A percentile compares a stretch with the other conserved stretches of the same genome.
phyloP scores from a whole-genome alignment of 108 stramenopile species.

The Cyclotella cryptica region DNA sequence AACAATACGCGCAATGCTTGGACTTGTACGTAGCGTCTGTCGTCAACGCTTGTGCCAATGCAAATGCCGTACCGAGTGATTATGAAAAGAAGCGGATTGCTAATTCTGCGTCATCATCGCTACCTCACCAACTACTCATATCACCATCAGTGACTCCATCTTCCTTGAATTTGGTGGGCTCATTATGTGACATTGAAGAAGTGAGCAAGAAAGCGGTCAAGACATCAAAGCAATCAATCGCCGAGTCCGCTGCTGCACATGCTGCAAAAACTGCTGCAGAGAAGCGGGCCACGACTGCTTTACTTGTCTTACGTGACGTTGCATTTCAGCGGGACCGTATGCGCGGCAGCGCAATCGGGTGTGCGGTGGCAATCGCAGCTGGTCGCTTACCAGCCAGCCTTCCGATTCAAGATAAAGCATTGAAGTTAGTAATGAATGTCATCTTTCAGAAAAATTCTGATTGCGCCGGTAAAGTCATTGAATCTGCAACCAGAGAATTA shows the following conservation, averaged over 20 bases:
- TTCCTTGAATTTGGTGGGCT: constrained; percentile 64
- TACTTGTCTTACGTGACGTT: constrained; percentile 80
- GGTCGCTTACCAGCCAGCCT: constrained; percentile 75
- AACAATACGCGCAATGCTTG: constrained; percentile 67
- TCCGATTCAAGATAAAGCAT: constrained; percentile 80
- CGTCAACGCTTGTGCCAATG: constrained; percentile 63
- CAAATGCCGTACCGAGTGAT: constrained; percentile 75
- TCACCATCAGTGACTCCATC: constrained; percentile 64
- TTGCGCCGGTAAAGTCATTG: constrained; percentile 68
- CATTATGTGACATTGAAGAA: constrained; percentile 83
- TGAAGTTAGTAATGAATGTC: constrained; percentile 89
- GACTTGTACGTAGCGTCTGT: constrained; percentile 69
- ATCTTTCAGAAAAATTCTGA: constrained; percentile 71
- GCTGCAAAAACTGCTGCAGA: constrained; percentile 86
- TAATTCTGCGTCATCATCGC: constrained; percentile 45
- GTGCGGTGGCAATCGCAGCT: constrained; percentile 79
- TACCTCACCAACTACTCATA: constrained; percentile 63
- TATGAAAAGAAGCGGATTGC: constrained; percentile 69
- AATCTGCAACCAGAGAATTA: constrained; percentile 73
- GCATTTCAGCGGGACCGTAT: constrained; percentile 69
- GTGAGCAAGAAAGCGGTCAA: constrained; percentile 81
- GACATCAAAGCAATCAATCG: constrained; percentile 69
- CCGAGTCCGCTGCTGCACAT: constrained; percentile 74
- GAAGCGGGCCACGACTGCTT: constrained; percentile 82
- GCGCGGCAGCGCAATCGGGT: constrained; percentile 63